Conservation (phyloP, 2,329 filamentous ascomycete species). For the Sclerotinia sclerotiorum region DNA sequence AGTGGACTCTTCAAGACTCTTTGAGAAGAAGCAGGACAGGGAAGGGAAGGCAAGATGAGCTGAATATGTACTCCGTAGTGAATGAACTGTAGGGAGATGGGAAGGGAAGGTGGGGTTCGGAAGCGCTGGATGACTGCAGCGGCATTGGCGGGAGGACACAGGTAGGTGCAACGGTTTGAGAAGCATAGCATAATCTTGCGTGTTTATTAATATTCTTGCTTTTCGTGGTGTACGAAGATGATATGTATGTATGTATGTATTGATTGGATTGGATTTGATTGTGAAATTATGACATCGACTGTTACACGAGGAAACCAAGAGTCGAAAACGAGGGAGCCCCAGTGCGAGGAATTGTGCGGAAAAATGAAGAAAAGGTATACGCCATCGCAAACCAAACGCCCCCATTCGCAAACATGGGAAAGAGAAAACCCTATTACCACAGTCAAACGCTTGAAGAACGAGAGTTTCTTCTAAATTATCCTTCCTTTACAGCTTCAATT, state of each 20-base stretch:
- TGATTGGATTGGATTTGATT: too few species aligned
- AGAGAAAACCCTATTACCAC: background rate
- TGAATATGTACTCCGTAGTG: background rate
- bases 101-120: background rate
- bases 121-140: background rate
- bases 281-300: background rate
- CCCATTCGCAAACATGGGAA: background rate
- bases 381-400: slow-evolving; percentile 5
- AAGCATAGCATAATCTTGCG: slow-evolving; percentile 16
- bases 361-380: slow-evolving; percentile 12
- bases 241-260: slow-evolving; percentile 1
- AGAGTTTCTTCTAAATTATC: background rate
- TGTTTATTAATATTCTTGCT: background rate
- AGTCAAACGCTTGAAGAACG: background rate
- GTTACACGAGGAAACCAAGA: background rate
- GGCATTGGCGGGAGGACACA: background rate
- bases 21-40: background rate
- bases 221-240: background rate
- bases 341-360: too few species aligned
- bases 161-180: background rate
- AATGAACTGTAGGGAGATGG: background rate
- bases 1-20: slow-evolving; percentile 9
- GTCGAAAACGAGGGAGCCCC: background rate
- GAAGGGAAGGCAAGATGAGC: background rate
- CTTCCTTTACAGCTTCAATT: slow-evolving; percentile 54